phyloP scores from a whole-genome alignment of 139 green algal genomes.

The Micractinium conductrix region DNA sequence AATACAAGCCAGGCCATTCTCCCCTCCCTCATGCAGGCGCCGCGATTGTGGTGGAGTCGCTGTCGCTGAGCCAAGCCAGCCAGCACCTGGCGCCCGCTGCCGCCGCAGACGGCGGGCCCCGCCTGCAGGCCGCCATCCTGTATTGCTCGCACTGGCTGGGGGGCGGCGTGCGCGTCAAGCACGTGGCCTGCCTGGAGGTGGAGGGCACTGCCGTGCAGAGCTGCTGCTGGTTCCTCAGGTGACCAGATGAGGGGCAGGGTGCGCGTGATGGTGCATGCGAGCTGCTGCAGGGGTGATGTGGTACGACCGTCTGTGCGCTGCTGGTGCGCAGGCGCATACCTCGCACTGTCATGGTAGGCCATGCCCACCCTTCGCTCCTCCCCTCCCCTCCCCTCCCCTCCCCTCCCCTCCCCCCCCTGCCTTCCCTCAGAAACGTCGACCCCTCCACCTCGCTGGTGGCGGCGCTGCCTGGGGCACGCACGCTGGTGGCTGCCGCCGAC shows the following conservation, averaged over 20 bases:
- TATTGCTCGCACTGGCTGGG: slow-evolving; percentile 19
- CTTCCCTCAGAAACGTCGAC: slow-evolving; percentile 7
- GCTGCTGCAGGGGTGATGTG: neutral
- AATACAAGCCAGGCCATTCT: neutral
- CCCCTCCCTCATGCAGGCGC: neutral
- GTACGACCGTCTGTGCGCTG: too few species aligned
- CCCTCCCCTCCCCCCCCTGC: neutral
- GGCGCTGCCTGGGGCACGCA: neutral
- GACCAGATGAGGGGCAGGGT: neutral
- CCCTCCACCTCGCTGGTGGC: slow-evolving; percentile 16
- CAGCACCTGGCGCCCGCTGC: too few species aligned
- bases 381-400: neutral
- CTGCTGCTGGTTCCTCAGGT: slow-evolving; percentile 27
- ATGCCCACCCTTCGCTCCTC: neutral
- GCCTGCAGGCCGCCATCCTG: neutral
- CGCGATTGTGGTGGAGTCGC: neutral
- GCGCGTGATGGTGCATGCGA: neutral
- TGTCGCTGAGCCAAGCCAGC: slow-evolving; percentile 12
- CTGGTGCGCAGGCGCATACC: too few species aligned
- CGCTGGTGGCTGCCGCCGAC: neutral
- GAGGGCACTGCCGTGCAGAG: neutral
- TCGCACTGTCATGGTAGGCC: neutral
- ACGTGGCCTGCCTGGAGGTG: slow-evolving; percentile 27
- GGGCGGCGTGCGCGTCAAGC: neutral
- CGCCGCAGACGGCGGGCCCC: neutral